Percentiles rank a stretch among this genome's conserved stretches.
phyloP scores from a whole-genome alignment of 306 rosid genomes.

The Cicer bijugum region DNA sequence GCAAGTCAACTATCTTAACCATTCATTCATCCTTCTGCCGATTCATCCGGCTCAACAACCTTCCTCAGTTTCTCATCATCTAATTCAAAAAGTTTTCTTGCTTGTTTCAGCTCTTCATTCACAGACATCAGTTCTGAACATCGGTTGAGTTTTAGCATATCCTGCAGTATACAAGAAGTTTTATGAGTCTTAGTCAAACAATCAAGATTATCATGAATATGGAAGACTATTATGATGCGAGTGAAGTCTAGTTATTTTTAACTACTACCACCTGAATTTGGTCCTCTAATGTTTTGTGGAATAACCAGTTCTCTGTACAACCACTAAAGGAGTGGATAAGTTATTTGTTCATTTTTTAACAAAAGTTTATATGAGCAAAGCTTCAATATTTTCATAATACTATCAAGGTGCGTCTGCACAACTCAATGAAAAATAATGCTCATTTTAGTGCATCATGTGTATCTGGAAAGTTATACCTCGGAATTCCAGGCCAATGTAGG shows the following conservation, averaged over 20 bases:
- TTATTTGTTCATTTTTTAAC: not conserved
- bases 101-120: slow-evolving; percentile 94
- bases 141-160: slow-evolving; percentile 77
- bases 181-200: slow-evolving; percentile 14
- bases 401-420: slow-evolving; percentile 16
- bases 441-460: slow-evolving; percentile 22
- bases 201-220: slow-evolving; percentile 19
- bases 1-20: slow-evolving; percentile 28
- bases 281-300: not conserved
- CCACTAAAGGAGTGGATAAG: not conserved
- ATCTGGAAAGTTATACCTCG: not conserved
- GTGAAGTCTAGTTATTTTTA: not conserved
- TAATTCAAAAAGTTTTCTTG: slow-evolving; percentile 83
- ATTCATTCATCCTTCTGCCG: slow-evolving; percentile 46
- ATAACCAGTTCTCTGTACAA: not conserved
- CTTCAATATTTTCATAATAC: slow-evolving; percentile 15
- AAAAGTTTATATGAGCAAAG: not conserved
- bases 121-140: slow-evolving; percentile 81
- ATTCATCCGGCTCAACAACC: slow-evolving; percentile 71
- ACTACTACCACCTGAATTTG: slow-evolving; percentile 1
- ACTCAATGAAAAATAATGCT: slow-evolving; percentile 23
- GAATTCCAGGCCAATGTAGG: not conserved
- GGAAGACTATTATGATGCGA: not conserved
- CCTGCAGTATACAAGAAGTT: slow-evolving; percentile 52
- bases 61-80: slow-evolving; percentile 87